These are phyloP conservation scores for Erodium trifolium DNA, from an alignment of 441 rosid species.

Conservation along the genomic window DNA sequence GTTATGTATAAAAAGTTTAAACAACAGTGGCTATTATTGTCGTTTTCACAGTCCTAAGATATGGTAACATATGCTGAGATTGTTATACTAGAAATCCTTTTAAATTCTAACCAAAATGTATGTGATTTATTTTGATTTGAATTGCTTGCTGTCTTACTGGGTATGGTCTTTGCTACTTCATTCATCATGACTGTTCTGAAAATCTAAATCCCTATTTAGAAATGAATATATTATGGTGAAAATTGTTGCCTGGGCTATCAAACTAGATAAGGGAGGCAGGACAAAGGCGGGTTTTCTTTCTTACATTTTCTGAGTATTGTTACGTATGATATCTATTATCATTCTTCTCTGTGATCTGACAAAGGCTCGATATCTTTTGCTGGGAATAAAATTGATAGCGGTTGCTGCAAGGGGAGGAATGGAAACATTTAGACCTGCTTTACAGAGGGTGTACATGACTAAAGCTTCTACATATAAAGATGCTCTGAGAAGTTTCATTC, in stretches of 20 bases:
- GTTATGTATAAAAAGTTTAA: background rate
- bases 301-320: background rate
- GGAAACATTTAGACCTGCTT: slow-evolving; percentile 81
- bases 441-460: slow-evolving; percentile 77
- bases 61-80: background rate
- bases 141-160: background rate
- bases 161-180: background rate
- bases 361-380: background rate
- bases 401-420: slow-evolving; percentile 90
- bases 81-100: no score
- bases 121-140: background rate
- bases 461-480: slow-evolving; percentile 77
- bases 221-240: no score
- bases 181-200: no score
- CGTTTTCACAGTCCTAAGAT: background rate
- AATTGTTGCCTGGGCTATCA: background rate
- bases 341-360: slow-evolving; percentile 13
- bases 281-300: background rate
- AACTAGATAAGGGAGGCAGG: background rate
- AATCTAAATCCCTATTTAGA: background rate
- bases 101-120: no score
- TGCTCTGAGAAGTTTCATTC: slow-evolving; percentile 61
- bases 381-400: slow-evolving; percentile 32
- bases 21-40: background rate
- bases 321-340: background rate